Evolutionary conservation across 768 basidiomycete genomes (phyloP), one percentile per base, ranked within the genome.

Genomic region (Hemileccinum impolitum): DNA sequence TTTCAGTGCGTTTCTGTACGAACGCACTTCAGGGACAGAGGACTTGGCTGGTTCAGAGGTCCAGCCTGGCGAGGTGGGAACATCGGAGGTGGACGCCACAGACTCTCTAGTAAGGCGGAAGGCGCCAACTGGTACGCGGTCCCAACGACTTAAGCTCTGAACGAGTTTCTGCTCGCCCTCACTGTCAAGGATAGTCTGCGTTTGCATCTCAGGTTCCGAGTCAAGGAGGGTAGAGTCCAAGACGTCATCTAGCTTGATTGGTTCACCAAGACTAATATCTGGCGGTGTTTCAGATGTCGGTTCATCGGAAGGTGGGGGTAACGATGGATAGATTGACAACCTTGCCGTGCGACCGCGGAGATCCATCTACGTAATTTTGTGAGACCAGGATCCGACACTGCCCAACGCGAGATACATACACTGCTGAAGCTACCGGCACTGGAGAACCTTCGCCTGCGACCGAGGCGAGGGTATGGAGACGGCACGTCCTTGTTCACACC

Each of bases 211-310:
- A 15, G 71, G 75, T 43, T 84, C 84, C 0, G 77, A 74, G 56
- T 82, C 82, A 17, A 90, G 70, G 66, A 86, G 80, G 0, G 88
- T 83, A 1, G 82, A 75, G 48, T 91, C 86, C 31, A 91, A 73
- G 15, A 91, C 87, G 56, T 91, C 89, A 57, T 87, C 80, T 18
- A 91, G 75, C 52, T 70, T 70, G 31, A 80, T 75, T 11, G 80
- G 72, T 50, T 82, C 78, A 13, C 79, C 68, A 21, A 76, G 70
- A 23, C 65, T 61, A 21, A 69, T 63, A 13, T 73, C 70, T 4
- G 72, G 65, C 15, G 67, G 66, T 32, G 63, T 63, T 42, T 62
- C 65, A 40, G 67, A 60, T 34, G 60, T 56, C 21, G 60, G 54
- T 19, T 72, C 74, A 40, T 72, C 72, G 34, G 72, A 70, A 36